These are phyloP conservation scores for Rhodamnia rubescens DNA, from an alignment of 345 rosid species.

Conservation along the genomic window DNA sequence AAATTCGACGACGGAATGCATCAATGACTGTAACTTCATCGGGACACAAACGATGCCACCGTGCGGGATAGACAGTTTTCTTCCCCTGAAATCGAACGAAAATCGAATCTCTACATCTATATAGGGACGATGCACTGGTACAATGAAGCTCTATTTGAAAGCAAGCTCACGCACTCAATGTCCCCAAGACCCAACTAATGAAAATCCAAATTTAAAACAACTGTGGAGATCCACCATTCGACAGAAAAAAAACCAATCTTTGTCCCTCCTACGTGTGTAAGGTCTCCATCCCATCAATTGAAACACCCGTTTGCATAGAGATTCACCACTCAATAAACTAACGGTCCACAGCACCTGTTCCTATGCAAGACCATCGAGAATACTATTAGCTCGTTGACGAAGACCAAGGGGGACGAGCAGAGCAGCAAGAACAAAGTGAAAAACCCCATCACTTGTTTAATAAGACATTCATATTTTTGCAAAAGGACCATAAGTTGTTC, in stretches of 20 bases:
- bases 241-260: background rate
- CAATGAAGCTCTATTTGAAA: background rate
- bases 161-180: background rate
- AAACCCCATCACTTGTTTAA: background rate
- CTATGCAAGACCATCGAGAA: background rate
- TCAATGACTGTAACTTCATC: background rate
- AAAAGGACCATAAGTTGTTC: background rate
- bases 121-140: background rate
- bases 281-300: background rate
- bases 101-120: background rate
- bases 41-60: background rate
- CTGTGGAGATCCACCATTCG: background rate
- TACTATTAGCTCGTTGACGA: background rate
- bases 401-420: background rate
- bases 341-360: background rate
- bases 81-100: background rate
- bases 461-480: background rate
- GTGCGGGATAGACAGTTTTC: too few relatives aligned
- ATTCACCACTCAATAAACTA: constrained; percentile 12
- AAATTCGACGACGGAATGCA: background rate
- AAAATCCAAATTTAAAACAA: background rate
- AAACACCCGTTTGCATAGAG: constrained; percentile 5
- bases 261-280: background rate
- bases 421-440: background rate
- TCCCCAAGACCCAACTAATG: background rate